phyloP scores from a whole-genome alignment of 805 yeast genomes.

The Kodamaea restingae region DNA sequence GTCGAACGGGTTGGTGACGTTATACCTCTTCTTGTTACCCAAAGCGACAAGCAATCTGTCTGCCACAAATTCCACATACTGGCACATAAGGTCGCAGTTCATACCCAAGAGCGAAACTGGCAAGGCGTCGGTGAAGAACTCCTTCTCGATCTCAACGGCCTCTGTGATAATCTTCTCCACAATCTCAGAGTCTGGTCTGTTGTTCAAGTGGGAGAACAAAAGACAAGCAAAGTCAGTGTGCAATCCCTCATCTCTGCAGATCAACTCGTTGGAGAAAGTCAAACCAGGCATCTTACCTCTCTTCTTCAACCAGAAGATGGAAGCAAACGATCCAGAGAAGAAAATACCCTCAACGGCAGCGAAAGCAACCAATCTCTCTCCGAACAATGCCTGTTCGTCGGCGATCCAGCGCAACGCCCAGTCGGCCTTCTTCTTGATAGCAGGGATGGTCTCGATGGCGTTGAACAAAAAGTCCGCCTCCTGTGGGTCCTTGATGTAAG shows the following conservation, averaged over 20 bases:
- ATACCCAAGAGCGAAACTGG: constrained; percentile 92
- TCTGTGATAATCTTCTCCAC: constrained; percentile 87
- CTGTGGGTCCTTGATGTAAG: constrained; percentile 93
- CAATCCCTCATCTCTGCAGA: constrained; percentile 97
- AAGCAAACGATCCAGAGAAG: constrained; percentile 97
- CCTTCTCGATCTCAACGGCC: constrained; percentile 93
- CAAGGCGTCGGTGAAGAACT: constrained; percentile 90
- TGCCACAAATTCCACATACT: constrained; percentile 96
- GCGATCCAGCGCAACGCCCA: constrained; percentile 98
- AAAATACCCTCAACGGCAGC: constrained; percentile 99
- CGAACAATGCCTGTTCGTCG: constrained; percentile 83
- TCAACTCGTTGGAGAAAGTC: constrained; percentile 95
- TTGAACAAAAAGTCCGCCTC: constrained; percentile 88
- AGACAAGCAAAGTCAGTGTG: constrained; percentile 98
- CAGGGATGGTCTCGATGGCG: constrained; percentile 94
- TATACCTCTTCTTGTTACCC: constrained; percentile 86
- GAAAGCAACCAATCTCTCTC: constrained; percentile 94
- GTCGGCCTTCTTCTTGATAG: constrained; percentile 94
- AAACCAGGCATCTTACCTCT: constrained; percentile 99
- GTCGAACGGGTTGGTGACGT: constrained; percentile 91
- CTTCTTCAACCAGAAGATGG: constrained; percentile 98
- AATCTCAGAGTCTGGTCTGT: constrained; percentile 77
- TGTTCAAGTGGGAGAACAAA: constrained; percentile 85
- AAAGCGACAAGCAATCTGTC: constrained; percentile 89
- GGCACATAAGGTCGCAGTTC: constrained; percentile 93